Evolutionary conservation across 2,329 filamentous ascomycete species (phyloP), one percentile per base, ranked within the genome.

Genomic region (Aspergillus pseudoterreus): DNA sequence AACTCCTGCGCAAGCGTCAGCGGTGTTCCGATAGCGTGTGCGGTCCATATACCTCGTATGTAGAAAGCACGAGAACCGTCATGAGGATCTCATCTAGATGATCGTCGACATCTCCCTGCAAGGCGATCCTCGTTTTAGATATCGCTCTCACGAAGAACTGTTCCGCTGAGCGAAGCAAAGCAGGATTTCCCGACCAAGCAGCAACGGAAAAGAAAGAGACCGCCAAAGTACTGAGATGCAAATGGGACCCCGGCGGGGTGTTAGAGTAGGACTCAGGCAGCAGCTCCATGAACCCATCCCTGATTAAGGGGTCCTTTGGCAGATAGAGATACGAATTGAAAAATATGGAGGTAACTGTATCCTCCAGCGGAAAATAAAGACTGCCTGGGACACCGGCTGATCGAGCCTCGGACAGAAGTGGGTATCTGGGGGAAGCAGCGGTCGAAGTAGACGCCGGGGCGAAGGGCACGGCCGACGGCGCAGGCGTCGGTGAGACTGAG

Each of bases 251-350:
- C 21, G 47, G 33, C 3, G 47, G 39, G 3, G 61, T 49, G 15
- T 58, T 57, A 5, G 54, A 57, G 41, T 59, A 66, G 11, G 53
- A 53, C 15, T 48, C 43, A 0, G 65, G 65, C 15, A 67, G 45
- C 14, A 65, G 51, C 6, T 66, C 64, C 62, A 67, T 62, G 36
- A 65, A 65, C 1, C 65, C 63, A 30, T 56, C 53, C 9, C 56
- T 48, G 3, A 65, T 57, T 2, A 63, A 50, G 8, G 60, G 62
- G 33, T 64, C 65, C 32, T 59, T 59, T 1, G 61, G 63, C 2
- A 60, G 49, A 43, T 63, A 65, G 4, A 67, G 41, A 47, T 60
- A 66, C 4, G 63, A 66, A 46, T 64, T 66, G 45, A 67, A 66
- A 32, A 64, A 66, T 4, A 66, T 43, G 0, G 64, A 55, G 9